A percentile compares a stretch with the other conserved stretches of the same genome.
Evolutionary conservation across 2,329 filamentous ascomycete genomes (phyloP).

Genomic region (Sclerotinia spermophila): DNA sequence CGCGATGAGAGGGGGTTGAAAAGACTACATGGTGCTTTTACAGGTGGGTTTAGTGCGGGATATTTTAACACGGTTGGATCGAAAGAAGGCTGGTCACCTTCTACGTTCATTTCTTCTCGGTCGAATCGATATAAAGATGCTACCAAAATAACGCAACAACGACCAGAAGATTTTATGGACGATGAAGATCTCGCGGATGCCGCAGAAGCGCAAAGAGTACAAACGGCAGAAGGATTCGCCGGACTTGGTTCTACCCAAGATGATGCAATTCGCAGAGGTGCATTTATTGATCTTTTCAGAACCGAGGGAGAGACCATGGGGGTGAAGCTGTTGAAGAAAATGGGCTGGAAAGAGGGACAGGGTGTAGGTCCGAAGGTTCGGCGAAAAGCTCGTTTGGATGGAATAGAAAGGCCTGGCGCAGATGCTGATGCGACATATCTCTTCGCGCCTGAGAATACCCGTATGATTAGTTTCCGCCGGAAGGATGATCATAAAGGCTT

Average conservation of each 20-base stretch:
- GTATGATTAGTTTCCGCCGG: constrained; percentile 60
- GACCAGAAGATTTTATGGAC: constrained; percentile 94
- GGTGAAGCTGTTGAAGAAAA: constrained; percentile 75
- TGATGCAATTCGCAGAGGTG: constrained; percentile 48
- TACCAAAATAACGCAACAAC: constrained; percentile 51
- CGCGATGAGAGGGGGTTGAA: constrained; percentile 88
- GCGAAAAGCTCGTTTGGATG: constrained; percentile 66
- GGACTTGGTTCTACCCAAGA: constrained; percentile 67
- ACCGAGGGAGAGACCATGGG: constrained; percentile 80
- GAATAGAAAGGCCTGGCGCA: constrained; percentile 34
- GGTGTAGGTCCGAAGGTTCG: constrained; percentile 85
- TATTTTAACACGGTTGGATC: constrained; percentile 98
- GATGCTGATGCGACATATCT: constrained; percentile 54
- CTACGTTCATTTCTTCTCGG: constrained; percentile 87
- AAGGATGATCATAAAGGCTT: constrained; percentile 70
- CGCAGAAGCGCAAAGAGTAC: constrained; percentile 70
- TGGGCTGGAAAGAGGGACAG: constrained; percentile 96
- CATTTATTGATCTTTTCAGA: constrained; percentile 68
- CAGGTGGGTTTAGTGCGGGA: constrained; percentile 92
- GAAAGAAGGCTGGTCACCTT: constrained; percentile 95
- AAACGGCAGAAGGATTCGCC: constrained; percentile 70
- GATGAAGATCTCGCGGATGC: constrained; percentile 90
- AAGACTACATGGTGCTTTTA: constrained; percentile 92
- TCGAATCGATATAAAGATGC: constrained; percentile 69
- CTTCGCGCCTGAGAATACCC: constrained; percentile 80